Conservation (phyloP, 1,284 basidiomycete species). For the Puccinia brachypodii region DNA sequence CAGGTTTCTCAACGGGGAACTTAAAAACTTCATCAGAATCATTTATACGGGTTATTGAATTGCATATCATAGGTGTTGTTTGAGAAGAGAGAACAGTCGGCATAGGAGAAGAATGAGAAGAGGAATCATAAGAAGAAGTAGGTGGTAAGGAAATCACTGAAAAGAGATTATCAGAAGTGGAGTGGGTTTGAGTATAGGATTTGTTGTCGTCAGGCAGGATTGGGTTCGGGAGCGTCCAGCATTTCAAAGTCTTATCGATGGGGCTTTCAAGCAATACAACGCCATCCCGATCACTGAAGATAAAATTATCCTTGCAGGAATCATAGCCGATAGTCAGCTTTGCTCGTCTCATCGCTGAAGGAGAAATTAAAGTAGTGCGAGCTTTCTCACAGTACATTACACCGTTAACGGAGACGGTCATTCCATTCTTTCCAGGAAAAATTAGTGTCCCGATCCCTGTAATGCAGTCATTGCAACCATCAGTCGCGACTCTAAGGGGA, state of each 20-base stretch:
- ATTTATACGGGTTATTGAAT: too few relatives aligned
- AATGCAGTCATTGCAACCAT: not conserved
- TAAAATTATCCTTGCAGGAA: not conserved
- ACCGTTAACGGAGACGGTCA: not conserved
- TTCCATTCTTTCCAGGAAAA: slow-evolving; percentile 29
- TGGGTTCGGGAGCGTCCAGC: not conserved
- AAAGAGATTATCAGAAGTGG: too few relatives aligned
- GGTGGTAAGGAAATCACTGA: too few relatives aligned
- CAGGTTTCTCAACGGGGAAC: not conserved
- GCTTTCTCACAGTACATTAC: slow-evolving; percentile 17
- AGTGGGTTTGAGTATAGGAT: too few relatives aligned
- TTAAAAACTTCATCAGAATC: not conserved
- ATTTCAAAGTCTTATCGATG: not conserved
- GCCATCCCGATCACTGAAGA: not conserved
- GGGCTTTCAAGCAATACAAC: not conserved
- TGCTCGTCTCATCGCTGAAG: not conserved
- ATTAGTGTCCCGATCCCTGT: not conserved
- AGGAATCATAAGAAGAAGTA: too few relatives aligned
- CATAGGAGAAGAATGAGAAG: too few relatives aligned
- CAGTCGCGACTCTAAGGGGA: slow-evolving; percentile 12
- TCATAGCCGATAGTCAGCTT: not conserved
- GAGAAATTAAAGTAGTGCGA: not conserved
- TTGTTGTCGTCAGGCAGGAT: too few relatives aligned
- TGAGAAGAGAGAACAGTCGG: too few relatives aligned
- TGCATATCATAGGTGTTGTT: too few relatives aligned